Percentiles rank a stretch among this genome's conserved stretches.
Conservation (phyloP, 129 eudicot species). For the Helichrysum umbraculigerum region DNA sequence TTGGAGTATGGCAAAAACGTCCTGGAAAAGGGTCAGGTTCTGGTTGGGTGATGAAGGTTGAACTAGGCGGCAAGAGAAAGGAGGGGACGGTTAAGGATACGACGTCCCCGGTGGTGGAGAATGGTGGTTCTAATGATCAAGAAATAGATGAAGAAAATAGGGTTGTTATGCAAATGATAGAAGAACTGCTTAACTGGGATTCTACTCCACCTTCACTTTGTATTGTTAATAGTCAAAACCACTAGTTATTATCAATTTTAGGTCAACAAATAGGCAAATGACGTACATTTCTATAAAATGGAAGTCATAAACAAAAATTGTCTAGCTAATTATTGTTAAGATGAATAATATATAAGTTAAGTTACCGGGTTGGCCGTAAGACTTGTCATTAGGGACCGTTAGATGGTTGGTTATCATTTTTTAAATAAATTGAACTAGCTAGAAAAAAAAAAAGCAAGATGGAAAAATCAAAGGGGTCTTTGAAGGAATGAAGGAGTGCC, state of each 20-base stretch:
- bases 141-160: slow-evolving; percentile 45
- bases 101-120: slow-evolving; percentile 12
- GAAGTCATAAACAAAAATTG: not conserved
- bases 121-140: slow-evolving; percentile 21
- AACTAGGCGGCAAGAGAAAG: slow-evolving; percentile 46
- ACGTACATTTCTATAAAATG: not conserved
- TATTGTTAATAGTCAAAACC: slow-evolving; percentile 22
- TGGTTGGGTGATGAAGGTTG: slow-evolving; percentile 72
- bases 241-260: not conserved
- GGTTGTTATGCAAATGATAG: slow-evolving; percentile 52
- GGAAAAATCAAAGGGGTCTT: too few relatives aligned
- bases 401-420: not conserved
- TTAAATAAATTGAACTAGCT: not conserved
- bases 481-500: too few relatives aligned
- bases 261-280: too few relatives aligned
- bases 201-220: slow-evolving; percentile 43
- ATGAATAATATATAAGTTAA: not conserved
- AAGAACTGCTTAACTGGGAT: slow-evolving; percentile 57
- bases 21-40: slow-evolving; percentile 61
- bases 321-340: not conserved
- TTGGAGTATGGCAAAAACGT: slow-evolving; percentile 88
- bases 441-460: not conserved
- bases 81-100: slow-evolving; percentile 16
- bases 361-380: not conserved
- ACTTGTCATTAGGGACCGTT: too few relatives aligned